These are phyloP conservation scores for Saccharomyces eubayanus DNA, from an alignment of 805 yeast species.

Conservation along the genomic window DNA sequence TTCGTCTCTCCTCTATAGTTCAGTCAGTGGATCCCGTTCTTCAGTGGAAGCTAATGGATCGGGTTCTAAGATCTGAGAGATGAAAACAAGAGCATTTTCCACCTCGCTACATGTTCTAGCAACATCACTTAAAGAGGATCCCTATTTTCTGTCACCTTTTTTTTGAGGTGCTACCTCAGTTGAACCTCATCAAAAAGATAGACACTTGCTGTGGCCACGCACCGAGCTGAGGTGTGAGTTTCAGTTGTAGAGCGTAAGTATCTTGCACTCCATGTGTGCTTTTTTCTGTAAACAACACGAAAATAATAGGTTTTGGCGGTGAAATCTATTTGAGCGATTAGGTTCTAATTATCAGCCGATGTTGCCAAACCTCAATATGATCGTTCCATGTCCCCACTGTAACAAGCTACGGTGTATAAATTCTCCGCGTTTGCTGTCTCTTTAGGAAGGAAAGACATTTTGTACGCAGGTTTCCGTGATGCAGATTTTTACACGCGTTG, in stretches of 20 bases:
- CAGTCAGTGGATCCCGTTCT: not conserved
- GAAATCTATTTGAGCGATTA: not conserved
- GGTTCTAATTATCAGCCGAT: not conserved
- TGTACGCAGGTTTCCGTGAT: not conserved
- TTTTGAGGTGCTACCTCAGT: not conserved
- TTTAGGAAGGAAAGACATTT: not conserved
- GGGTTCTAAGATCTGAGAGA: not conserved
- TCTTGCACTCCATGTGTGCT: not conserved
- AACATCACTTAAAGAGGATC: too few species aligned
- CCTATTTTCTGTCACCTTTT: too few species aligned
- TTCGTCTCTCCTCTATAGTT: not conserved
- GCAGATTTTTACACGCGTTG: not conserved
- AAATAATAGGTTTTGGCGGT: not conserved
- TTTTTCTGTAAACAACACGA: not conserved
- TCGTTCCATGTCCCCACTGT: not conserved
- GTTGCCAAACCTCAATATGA: not conserved
- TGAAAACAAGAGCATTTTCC: not conserved
- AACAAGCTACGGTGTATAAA: not conserved
- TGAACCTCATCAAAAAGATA: too few species aligned
- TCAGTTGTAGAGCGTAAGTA: not conserved
- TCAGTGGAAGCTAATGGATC: not conserved
- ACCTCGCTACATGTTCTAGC: too few species aligned
- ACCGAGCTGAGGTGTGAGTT: not conserved
- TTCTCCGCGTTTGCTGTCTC: not conserved
- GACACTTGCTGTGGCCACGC: not conserved